Conservation (phyloP, 345 rosid species). For the Iberis pinnata region DNA sequence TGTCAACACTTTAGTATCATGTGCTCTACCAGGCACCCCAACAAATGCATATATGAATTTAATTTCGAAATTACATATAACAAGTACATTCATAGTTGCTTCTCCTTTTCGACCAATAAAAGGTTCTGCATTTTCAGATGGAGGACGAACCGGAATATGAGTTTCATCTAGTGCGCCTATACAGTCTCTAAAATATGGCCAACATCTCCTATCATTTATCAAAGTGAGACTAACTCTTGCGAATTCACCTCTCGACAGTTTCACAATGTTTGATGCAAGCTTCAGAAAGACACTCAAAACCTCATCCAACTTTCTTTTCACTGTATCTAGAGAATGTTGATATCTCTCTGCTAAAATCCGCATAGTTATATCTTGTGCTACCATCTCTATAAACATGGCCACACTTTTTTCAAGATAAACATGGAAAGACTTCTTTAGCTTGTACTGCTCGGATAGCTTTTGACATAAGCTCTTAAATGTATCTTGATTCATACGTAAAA, state of each 20-base stretch:
- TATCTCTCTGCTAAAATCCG: neutral
- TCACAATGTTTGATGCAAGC: neutral
- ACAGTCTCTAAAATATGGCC: too few relatives aligned
- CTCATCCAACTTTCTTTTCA: neutral
- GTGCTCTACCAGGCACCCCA: too few relatives aligned
- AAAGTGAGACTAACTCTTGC: too few relatives aligned
- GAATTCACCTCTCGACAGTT: too few relatives aligned
- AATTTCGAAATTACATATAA: slow-evolving; percentile 69
- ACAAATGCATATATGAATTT: too few relatives aligned
- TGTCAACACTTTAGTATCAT: too few relatives aligned
- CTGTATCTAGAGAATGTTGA: neutral
- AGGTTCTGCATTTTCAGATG: too few relatives aligned
- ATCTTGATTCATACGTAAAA: neutral
- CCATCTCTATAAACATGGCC: slow-evolving; percentile 2
- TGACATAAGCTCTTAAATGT: neutral
- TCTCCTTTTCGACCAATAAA: too few relatives aligned
- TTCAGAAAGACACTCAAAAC: neutral
- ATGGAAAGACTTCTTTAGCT: neutral
- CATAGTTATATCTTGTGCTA: neutral
- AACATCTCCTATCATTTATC: too few relatives aligned
- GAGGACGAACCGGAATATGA: too few relatives aligned
- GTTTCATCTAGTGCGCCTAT: too few relatives aligned
- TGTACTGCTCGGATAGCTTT: neutral
- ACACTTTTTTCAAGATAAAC: neutral
- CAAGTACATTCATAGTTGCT: too few relatives aligned